A percentile compares a stretch with the other conserved stretches of the same genome.
phyloP scores from a whole-genome alignment of 371 early-diverging fungal genomes.

The Lichtheimia corymbifera region DNA sequence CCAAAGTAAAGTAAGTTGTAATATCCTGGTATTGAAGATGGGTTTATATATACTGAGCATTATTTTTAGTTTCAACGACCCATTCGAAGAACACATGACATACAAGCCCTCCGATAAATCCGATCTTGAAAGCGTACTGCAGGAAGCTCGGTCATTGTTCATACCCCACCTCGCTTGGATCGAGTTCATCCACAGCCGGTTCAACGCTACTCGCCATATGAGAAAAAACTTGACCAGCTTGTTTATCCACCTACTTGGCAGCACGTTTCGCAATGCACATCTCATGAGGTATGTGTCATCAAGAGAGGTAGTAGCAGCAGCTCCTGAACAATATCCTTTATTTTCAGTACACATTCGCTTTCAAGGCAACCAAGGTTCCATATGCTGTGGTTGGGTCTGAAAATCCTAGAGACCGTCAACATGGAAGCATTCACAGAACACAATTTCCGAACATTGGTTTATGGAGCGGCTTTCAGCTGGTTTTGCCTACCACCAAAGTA shows the following conservation, averaged over 20 bases:
- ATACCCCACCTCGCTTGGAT: slow-evolving; percentile 84
- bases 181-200: slow-evolving; percentile 80
- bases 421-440: slow-evolving; percentile 69
- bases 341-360: slow-evolving; percentile 61
- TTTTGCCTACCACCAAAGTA: slow-evolving; percentile 69
- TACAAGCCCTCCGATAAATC: slow-evolving; percentile 87
- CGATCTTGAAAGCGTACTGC: slow-evolving; percentile 61
- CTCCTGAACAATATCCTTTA: background rate
- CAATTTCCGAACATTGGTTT: slow-evolving; percentile 64
- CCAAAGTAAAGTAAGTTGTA: slow-evolving; percentile 30
- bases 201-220: slow-evolving; percentile 77
- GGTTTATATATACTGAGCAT: background rate
- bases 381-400: slow-evolving; percentile 75
- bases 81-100: slow-evolving; percentile 87
- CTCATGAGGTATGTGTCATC: slow-evolving; percentile 37
- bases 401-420: slow-evolving; percentile 66
- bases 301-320: too few relatives aligned
- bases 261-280: slow-evolving; percentile 67
- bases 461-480: slow-evolving; percentile 72
- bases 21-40: slow-evolving; percentile 7
- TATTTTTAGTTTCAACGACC: slow-evolving; percentile 59
- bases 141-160: slow-evolving; percentile 60
- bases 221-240: slow-evolving; percentile 73
- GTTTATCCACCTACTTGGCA: slow-evolving; percentile 70
- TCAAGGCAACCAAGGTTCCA: slow-evolving; percentile 80